phyloP scores from a whole-genome alignment of 441 rosid species.

The Brassica balearica region DNA sequence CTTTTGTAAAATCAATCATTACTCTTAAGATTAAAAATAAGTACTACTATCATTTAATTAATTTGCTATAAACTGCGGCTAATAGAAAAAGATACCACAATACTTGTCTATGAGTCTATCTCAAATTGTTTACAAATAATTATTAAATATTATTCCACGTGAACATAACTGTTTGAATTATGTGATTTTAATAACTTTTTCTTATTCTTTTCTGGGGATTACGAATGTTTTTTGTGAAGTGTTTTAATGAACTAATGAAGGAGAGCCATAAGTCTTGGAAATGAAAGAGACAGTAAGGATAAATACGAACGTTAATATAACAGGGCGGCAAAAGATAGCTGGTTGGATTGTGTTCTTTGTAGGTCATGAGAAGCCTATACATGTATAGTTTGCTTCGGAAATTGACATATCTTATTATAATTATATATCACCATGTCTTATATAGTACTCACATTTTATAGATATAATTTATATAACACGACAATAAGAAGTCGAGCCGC shows the following conservation, averaged over 20 bases:
- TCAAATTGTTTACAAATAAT: background rate
- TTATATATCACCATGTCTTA: background rate
- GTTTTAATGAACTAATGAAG: constrained; percentile 10
- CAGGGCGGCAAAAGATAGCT: constrained; percentile 49
- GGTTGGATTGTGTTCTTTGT: constrained; percentile 61
- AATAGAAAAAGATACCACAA: background rate
- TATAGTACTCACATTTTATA: background rate
- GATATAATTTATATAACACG: background rate
- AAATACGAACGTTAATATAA: constrained; percentile 45
- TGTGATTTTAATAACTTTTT: constrained; percentile 6
- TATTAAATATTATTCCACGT: background rate
- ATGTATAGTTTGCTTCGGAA: constrained; percentile 19
- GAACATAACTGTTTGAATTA: constrained; percentile 4
- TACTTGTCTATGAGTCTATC: background rate
- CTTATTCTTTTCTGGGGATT: constrained; percentile 25
- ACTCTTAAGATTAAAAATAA: background rate
- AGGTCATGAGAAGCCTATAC: constrained; percentile 60
- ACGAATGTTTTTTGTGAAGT: constrained; percentile 35
- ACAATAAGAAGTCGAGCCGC: background rate
- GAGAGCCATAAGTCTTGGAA: constrained; percentile 56
- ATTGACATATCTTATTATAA: background rate
- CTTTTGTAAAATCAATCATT: constrained; percentile 23
- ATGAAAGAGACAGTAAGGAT: constrained; percentile 55
- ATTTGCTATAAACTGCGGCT: background rate
- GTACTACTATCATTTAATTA: background rate